Evolutionary conservation across 306 rosid species (phyloP), one percentile per base, ranked within the genome.

Genomic region (Prunus padus): DNA sequence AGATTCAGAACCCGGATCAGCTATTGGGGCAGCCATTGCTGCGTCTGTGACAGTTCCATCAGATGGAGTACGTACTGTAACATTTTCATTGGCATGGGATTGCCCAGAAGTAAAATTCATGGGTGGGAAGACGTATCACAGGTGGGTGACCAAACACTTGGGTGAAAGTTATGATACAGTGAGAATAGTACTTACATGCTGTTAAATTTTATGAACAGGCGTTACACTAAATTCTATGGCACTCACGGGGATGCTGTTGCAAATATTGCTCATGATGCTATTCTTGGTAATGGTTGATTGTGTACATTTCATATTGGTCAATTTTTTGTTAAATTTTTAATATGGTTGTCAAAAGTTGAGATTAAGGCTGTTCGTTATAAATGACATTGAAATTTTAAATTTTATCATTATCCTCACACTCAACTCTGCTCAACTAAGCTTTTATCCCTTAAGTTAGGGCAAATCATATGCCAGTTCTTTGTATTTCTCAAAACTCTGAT

Each of bases 41-140:
- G 97, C 98, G 30, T 88, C 98, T 66, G 68, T 91, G 84, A 85
- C 86, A 50, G 56, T 94, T 82, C 96, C 96, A 72, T 49, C 97
- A 13, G 70, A 68, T 73, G 86, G 85, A 50, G 86, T 86, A 28
- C 90, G 96, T 15, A 81, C 74, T 18, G 95, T 88, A 75, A 94
- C 97, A 76, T 94, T 94, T 84, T 91, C 98, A 45, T 74, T 94
- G 88, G 91, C 97, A 70, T 94, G 98, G 98, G 96, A 87, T 82
- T 88, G 93, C 82, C 98, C 98, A 65, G 97, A 91, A 87, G 86
- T 85, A 66, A 88, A 82, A 78, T 93, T 94, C 81, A 55, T 63
- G 10, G 72, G 85, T 65, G 94, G 91, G 76, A 87, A 80, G 83
- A 82, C 84, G 57, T 91, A 88, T 83, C 79, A 88, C 89, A 88